phyloP scores from a whole-genome alignment of 345 rosid genomes.

The Pugionium cornutum region DNA sequence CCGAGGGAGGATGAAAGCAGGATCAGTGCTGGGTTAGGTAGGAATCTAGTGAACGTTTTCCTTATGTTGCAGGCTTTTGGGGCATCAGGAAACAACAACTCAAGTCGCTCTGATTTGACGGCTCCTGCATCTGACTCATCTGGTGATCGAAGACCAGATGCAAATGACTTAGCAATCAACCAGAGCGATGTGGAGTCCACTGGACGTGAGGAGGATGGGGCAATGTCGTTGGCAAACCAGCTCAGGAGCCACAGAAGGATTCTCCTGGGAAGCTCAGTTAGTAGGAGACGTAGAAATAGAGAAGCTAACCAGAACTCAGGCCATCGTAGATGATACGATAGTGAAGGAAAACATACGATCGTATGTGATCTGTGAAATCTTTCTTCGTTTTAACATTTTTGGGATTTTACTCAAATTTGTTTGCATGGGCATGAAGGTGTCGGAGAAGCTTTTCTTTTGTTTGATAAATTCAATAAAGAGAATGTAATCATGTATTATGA shows the following conservation, averaged over 20 bases:
- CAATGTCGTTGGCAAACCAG: neutral
- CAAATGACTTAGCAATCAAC: neutral
- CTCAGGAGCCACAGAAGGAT: slow-evolving; percentile 18
- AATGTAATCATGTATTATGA: slow-evolving; percentile 1
- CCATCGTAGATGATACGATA: slow-evolving; percentile 22
- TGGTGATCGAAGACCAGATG: neutral
- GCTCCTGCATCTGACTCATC: slow-evolving; percentile 1
- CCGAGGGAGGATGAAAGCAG: slow-evolving; percentile 16
- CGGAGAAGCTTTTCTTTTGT: slow-evolving; percentile 6
- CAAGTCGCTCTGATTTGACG: neutral
- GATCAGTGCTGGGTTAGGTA: slow-evolving; percentile 20
- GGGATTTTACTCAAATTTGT: slow-evolving; percentile 18
- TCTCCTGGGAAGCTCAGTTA: slow-evolving; percentile 24
- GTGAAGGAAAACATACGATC: too few relatives aligned
- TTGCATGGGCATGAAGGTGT: too few relatives aligned
- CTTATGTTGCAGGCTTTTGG: slow-evolving; percentile 24
- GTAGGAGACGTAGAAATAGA: slow-evolving; percentile 27
- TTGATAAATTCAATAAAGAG: neutral
- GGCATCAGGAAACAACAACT: slow-evolving; percentile 8
- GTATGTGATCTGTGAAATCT: too few relatives aligned
- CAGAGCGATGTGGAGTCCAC: slow-evolving; percentile 17
- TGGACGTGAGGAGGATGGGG: slow-evolving; percentile 18
- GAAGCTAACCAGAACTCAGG: slow-evolving; percentile 25
- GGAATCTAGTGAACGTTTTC: slow-evolving; percentile 23
- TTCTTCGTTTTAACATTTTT: neutral